Evolutionary conservation across 179 eudicot genomes (phyloP).

Genomic region (Camellia oleifera): DNA sequence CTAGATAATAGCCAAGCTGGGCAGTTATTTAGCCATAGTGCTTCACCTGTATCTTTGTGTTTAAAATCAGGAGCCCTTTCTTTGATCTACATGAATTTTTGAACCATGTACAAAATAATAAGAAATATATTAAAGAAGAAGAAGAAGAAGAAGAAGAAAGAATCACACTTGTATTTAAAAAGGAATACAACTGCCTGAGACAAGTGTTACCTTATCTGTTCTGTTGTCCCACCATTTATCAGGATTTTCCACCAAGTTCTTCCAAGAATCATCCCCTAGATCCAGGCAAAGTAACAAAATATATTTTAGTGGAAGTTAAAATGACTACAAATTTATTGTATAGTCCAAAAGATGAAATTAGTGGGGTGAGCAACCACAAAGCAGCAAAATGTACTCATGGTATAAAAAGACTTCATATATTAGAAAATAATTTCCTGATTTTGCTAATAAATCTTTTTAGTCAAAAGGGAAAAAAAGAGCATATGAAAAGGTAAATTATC

Average conservation of each 20-base stretch:
- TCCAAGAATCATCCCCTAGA: slow-evolving; percentile 33
- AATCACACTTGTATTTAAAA: not conserved
- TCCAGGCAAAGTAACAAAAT: not conserved
- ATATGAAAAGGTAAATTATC: too few relatives aligned
- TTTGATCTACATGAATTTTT: slow-evolving; percentile 10
- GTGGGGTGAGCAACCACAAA: not conserved
- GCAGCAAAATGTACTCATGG: not conserved
- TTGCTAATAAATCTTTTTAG: not conserved
- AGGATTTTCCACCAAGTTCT: slow-evolving; percentile 40
- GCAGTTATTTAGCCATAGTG: slow-evolving; percentile 32
- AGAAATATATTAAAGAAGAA: too few relatives aligned
- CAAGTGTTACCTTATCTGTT: slow-evolving; percentile 24
- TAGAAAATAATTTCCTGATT: not conserved
- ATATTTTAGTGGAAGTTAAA: not conserved
- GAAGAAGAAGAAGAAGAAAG: not conserved
- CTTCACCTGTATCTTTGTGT: slow-evolving; percentile 37
- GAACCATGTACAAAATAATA: not conserved
- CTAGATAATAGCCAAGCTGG: slow-evolving; percentile 35
- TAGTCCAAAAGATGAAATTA: not conserved
- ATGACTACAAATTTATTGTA: not conserved
- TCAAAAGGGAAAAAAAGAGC: not conserved
- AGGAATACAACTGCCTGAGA: not conserved
- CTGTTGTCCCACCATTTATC: slow-evolving; percentile 52
- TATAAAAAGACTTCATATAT: not conserved
- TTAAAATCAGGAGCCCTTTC: slow-evolving; percentile 37